Evolutionary conservation across 2,329 filamentous ascomycete genomes (phyloP).

Genomic region (Hymenoscyphus fraxineus): DNA sequence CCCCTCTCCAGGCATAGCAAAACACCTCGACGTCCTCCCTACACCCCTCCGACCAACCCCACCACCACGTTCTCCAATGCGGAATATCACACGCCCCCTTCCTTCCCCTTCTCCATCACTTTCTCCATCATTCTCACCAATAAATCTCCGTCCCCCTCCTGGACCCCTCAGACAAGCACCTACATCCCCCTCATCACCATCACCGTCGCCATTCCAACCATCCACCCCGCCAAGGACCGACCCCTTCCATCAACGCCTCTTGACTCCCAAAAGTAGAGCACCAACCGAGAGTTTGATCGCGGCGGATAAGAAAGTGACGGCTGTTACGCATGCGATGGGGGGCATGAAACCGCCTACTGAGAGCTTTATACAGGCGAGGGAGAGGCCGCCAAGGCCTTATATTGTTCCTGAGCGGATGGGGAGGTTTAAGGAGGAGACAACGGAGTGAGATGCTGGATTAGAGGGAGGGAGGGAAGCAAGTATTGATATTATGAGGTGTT

Average conservation of each 20-base stretch:
- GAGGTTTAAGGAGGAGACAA: not conserved
- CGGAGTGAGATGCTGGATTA: not conserved
- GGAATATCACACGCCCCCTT: not conserved
- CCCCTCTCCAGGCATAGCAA: not conserved
- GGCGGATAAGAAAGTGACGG: not conserved
- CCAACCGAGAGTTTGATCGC: not conserved
- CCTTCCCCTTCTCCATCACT: not conserved
- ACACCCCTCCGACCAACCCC: not conserved
- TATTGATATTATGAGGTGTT: too few species aligned
- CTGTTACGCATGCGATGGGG: not conserved
- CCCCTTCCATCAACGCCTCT: not conserved
- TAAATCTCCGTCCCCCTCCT: too few species aligned
- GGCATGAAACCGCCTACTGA: not conserved
- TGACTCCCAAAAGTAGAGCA: not conserved
- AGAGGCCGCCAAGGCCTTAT: not conserved
- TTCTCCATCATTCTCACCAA: not conserved
- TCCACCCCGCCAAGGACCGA: not conserved
- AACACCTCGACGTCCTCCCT: not conserved
- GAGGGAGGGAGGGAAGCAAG: not conserved
- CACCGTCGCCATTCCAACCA: not conserved
- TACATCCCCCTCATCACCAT: not conserved
- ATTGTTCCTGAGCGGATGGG: not conserved
- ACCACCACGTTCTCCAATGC: not conserved
- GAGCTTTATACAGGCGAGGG: not conserved
- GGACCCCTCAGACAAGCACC: not conserved